phyloP scores from a whole-genome alignment of 139 green algal species.

The Haematococcus lacustris region DNA sequence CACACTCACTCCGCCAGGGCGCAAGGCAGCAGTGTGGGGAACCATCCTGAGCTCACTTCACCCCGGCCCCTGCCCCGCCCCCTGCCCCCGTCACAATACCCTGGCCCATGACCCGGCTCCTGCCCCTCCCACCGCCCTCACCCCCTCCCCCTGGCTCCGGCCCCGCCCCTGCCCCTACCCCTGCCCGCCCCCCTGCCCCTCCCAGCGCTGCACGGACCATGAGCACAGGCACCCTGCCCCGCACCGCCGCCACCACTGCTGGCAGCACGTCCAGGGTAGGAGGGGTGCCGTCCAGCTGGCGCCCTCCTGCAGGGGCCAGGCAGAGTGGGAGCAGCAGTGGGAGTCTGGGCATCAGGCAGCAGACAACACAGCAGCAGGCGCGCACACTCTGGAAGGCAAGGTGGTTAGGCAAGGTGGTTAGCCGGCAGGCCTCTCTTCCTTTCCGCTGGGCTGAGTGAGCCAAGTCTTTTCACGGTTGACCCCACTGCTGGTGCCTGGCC shows the following conservation, averaged over 20 bases:
- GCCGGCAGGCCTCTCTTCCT: slow-evolving; percentile 15
- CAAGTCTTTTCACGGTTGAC: too few species aligned
- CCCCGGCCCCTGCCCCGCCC: too few species aligned
- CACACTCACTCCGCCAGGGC: background rate
- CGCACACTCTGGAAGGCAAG: background rate
- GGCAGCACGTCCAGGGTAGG: slow-evolving; percentile 70
- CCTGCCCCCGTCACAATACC: background rate
- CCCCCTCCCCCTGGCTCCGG: too few species aligned
- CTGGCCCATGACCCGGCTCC: too few species aligned
- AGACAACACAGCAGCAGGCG: background rate
- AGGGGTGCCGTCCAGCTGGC: slow-evolving; percentile 84
- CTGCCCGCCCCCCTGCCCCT: slow-evolving; percentile 34
- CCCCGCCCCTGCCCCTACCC: background rate
- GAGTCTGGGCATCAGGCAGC: too few species aligned
- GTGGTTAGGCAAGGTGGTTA: slow-evolving; percentile 7
- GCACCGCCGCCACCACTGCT: slow-evolving; percentile 55
- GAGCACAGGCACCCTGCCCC: slow-evolving; percentile 44
- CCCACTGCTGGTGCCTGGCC: too few species aligned
- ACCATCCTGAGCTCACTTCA: background rate
- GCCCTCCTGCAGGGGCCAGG: slow-evolving; percentile 26
- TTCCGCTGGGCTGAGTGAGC: background rate
- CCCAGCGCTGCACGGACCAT: slow-evolving; percentile 27
- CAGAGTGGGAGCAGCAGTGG: background rate
- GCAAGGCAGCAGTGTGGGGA: background rate
- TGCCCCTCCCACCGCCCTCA: too few species aligned